phyloP scores from a whole-genome alignment of 805 yeast species.

The Blastobotrys attinorum region DNA sequence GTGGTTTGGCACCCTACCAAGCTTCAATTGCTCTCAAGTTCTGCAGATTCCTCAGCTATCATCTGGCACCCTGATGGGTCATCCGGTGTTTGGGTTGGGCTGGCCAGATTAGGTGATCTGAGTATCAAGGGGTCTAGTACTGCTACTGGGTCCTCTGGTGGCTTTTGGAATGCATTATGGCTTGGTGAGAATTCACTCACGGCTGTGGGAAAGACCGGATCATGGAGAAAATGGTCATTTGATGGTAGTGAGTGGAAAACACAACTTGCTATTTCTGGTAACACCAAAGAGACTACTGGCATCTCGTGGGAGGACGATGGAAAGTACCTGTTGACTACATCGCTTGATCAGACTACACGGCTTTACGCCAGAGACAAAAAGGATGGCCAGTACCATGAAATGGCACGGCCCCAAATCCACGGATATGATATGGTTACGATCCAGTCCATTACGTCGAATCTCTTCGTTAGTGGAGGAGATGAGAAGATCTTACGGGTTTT shows the following conservation, averaged over 20 bases:
- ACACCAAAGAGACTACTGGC: constrained; percentile 68
- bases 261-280: constrained; percentile 61
- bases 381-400: constrained; percentile 61
- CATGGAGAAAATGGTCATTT: constrained; percentile 70
- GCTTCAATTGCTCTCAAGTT: constrained; percentile 63
- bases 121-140: constrained; percentile 96
- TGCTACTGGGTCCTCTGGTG: constrained; percentile 91
- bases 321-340: constrained; percentile 62
- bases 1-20: constrained; percentile 71
- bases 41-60: constrained; percentile 91
- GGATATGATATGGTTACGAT: constrained; percentile 93
- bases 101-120: constrained; percentile 77
- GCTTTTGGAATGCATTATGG: constrained; percentile 70
- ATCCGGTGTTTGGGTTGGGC: constrained; percentile 87
- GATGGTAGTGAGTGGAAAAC: constrained; percentile 31
- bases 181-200: constrained; percentile 42
- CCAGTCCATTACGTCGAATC: constrained; percentile 47
- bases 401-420: constrained; percentile 95
- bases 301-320: constrained; percentile 57
- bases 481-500: constrained; percentile 88
- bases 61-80: constrained; percentile 83
- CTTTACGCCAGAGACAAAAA: constrained; percentile 59
- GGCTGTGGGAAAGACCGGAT: constrained; percentile 88
- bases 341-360: constrained; percentile 91
- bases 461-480: constrained; percentile 90